Conservation (phyloP, 768 basidiomycete genomes). For the Mycena rebaudengoi region DNA sequence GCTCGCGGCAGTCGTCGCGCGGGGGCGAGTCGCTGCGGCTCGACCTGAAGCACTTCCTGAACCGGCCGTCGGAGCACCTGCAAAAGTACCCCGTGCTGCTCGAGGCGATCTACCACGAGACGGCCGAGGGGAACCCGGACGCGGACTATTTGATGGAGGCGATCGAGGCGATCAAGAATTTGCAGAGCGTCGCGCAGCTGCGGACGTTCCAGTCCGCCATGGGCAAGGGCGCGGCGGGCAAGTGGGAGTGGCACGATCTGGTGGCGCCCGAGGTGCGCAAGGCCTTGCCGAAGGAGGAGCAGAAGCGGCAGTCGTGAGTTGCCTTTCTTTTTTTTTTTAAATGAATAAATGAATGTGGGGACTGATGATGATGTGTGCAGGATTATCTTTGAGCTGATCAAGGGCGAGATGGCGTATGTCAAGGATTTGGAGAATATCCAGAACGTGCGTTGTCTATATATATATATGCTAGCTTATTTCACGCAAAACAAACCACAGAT, state of each 20-base stretch:
- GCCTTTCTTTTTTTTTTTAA: constrained; percentile 27
- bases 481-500: no score
- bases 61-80: constrained; percentile 81
- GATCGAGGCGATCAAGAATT: constrained; percentile 81
- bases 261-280: constrained; percentile 73
- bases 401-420: constrained; percentile 95
- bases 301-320: constrained; percentile 85
- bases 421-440: constrained; percentile 90
- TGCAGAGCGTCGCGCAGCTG: constrained; percentile 84
- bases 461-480: background rate
- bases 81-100: constrained; percentile 87
- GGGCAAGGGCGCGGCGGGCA: constrained; percentile 80
- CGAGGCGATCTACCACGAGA: constrained; percentile 88
- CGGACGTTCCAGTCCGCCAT: constrained; percentile 92
- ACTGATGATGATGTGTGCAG: constrained; percentile 44
- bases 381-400: constrained; percentile 93
- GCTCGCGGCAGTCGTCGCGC: constrained; percentile 49
- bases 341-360: background rate
- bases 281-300: constrained; percentile 73
- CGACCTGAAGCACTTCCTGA: constrained; percentile 83
- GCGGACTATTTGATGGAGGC: constrained; percentile 85
- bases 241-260: constrained; percentile 92
- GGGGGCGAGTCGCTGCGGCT: constrained; percentile 50
- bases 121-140: constrained; percentile 82
- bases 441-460: constrained; percentile 55